These are phyloP conservation scores for Metroxylon sagu DNA, from an alignment of 176 grass and related monocot species.

Conservation along the genomic window DNA sequence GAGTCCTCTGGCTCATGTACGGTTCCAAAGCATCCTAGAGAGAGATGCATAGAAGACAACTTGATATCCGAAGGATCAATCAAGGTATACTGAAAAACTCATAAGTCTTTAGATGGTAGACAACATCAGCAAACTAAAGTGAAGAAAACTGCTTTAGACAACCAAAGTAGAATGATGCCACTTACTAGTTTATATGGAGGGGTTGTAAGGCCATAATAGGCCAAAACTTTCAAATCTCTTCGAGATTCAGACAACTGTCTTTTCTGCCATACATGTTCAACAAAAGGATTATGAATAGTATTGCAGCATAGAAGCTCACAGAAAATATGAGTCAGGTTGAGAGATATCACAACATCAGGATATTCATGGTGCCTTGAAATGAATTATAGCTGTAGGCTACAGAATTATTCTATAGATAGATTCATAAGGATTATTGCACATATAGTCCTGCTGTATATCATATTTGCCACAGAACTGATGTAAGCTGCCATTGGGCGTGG, in stretches of 20 bases:
- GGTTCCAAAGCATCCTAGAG: conserved; percentile 83
- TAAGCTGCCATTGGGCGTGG: no score
- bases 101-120: background rate
- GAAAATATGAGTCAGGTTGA: no score
- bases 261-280: conserved; percentile 24
- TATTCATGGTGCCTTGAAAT: no score
- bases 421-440: no score
- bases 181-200: conserved; percentile 74
- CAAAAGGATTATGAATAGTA: background rate
- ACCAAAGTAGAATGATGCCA: background rate
- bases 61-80: background rate
- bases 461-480: no score
- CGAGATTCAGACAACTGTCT: conserved; percentile 17
- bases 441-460: no score
- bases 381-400: no score
- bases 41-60: background rate
- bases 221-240: conserved; percentile 35
- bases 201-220: conserved; percentile 66
- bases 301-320: no score
- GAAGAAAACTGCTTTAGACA: background rate
- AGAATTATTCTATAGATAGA: no score
- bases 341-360: no score
- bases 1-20: conserved; percentile 68
- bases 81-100: background rate
- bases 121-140: background rate